Evolutionary conservation across 306 rosid species (phyloP).

Genomic region (Bauhinia variegata): DNA sequence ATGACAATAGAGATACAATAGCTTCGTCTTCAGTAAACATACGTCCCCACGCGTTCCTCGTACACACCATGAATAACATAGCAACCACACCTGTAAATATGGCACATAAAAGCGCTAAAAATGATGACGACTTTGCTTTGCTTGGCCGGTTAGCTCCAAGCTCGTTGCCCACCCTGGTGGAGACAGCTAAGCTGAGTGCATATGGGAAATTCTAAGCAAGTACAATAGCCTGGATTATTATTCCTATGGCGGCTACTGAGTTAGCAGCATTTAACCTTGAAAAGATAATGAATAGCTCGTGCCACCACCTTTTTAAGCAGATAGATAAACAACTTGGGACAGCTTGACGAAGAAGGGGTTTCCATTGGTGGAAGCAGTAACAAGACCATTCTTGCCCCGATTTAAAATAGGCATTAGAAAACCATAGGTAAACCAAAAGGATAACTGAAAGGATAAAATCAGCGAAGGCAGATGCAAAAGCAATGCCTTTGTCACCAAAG

Average conservation of each 20-base stretch:
- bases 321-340: slow-evolving; percentile 92
- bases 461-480: too few relatives aligned
- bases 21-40: slow-evolving; percentile 80
- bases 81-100: slow-evolving; percentile 57
- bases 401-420: too few relatives aligned
- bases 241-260: slow-evolving; percentile 96
- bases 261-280: slow-evolving; percentile 73
- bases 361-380: slow-evolving; percentile 76
- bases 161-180: slow-evolving; percentile 87
- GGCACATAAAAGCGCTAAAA: slow-evolving; percentile 79
- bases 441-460: too few relatives aligned
- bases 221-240: slow-evolving; percentile 91
- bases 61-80: slow-evolving; percentile 57
- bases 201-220: too few relatives aligned
- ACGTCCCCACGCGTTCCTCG: slow-evolving; percentile 75
- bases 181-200: slow-evolving; percentile 89
- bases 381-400: too few relatives aligned
- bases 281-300: slow-evolving; percentile 83
- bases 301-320: slow-evolving; percentile 99
- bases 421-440: too few relatives aligned
- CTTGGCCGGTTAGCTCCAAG: slow-evolving; percentile 70
- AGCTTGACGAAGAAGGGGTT: slow-evolving; percentile 61
- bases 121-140: slow-evolving; percentile 69
- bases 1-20: slow-evolving; percentile 59
- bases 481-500: too few relatives aligned